A percentile compares a stretch with the other conserved stretches of the same genome.
These are phyloP conservation scores for Talaromyces trachyspermus DNA, from an alignment of 495 filamentous ascomycete genomes.

Conservation along the genomic window DNA sequence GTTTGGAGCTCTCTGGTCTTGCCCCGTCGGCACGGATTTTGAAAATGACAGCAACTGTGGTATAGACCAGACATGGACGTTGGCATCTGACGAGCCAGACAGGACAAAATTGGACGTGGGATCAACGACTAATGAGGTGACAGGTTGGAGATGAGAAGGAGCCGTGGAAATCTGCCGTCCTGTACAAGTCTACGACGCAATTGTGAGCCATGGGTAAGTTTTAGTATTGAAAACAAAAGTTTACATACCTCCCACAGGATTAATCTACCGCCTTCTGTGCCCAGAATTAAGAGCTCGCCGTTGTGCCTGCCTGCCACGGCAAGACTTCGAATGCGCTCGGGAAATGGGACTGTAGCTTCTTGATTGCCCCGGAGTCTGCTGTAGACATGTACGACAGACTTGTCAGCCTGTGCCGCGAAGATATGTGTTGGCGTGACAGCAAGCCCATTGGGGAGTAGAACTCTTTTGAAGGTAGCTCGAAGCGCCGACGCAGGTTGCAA, in stretches of 20 bases:
- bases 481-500: slow-evolving; percentile 65
- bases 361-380: slow-evolving; percentile 73
- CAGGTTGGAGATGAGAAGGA: slow-evolving; percentile 76
- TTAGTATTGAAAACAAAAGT: slow-evolving; percentile 1
- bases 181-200: slow-evolving; percentile 58
- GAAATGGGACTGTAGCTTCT: slow-evolving; percentile 79
- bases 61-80: slow-evolving; percentile 84
- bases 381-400: slow-evolving; percentile 89
- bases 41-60: slow-evolving; percentile 62
- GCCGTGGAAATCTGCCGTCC: slow-evolving; percentile 85
- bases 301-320: slow-evolving; percentile 50
- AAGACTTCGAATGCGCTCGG: slow-evolving; percentile 73
- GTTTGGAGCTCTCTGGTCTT: slow-evolving; percentile 34
- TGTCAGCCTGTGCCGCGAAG: slow-evolving; percentile 83
- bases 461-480: slow-evolving; percentile 86
- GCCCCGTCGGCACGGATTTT: slow-evolving; percentile 23
- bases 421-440: slow-evolving; percentile 78
- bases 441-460: slow-evolving; percentile 68
- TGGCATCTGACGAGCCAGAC: slow-evolving; percentile 83
- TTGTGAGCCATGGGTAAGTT: slow-evolving; percentile 10
- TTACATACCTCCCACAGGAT: slow-evolving; percentile 83
- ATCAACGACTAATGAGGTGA: slow-evolving; percentile 67
- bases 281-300: slow-evolving; percentile 66
- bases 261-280: slow-evolving; percentile 79
- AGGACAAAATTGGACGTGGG: slow-evolving; percentile 71